Base-by-base conservation (phyloP, 345 rosid species). In the Salix purpurea region DNA sequence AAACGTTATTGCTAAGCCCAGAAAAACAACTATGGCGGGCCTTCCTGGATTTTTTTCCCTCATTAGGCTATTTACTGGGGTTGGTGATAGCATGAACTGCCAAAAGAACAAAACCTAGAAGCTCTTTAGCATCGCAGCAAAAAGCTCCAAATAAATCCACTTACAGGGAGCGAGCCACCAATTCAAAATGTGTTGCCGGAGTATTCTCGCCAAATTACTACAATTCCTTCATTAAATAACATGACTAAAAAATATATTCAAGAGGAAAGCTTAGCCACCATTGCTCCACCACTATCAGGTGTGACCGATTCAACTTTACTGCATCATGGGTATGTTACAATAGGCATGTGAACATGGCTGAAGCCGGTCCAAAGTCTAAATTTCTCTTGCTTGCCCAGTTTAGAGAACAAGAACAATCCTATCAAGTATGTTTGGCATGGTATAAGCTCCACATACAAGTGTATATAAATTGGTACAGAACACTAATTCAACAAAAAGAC, bases 401-500 rank as follows among this genome's bases (percentile, higher is more conserved):
- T n/a, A 54, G 8, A 23, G 26, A 58, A 8, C 9, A n/a, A 44
- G 50, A 44, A 44, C 50, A 14, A 44, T 12, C 15, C 50, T 44
- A 44, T 13, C 50, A 44, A 44, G 13, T 44, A 44, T 40, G 44
- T 40, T 10, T 9, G 44, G 44, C 44, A 40, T 44, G 50, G 50
- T 44, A 12, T 12, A 18, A 44, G 50, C 18, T 44, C 50, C 50
- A 44, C 50, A 44, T 4, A 13, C 50, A 44, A 44, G 50, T 3
- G 13, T 40, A 2, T 0, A 11, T 40, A 0, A 44, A 44, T 76
- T 73, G 79, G 79, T 71, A 16, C 36, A 39, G 11, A 23, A 71
- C 32, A 34, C 21, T 71, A 71, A 32, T 77, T 62, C 65, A 15
- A 24, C 74, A n/a, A 76, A 74, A 24, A 67, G 65, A 60, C 14